These are phyloP conservation scores for Trichoderma koningii DNA, from an alignment of 2,329 filamentous ascomycete genomes.

Conservation along the genomic window DNA sequence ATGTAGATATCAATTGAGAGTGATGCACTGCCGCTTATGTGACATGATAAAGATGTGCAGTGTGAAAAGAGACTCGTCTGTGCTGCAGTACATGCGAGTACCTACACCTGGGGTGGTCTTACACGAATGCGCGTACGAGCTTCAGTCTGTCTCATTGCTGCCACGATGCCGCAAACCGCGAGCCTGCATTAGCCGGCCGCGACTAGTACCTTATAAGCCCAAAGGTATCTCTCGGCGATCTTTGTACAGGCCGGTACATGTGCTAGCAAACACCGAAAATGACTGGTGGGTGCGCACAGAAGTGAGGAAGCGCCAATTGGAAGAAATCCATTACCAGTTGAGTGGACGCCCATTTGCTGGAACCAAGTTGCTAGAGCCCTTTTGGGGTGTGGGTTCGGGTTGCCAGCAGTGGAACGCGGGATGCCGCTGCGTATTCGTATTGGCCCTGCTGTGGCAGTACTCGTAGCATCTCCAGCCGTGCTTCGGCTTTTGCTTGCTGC, in stretches of 20 bases:
- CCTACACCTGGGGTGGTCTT: background rate
- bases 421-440: slow-evolving; percentile 25
- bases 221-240: background rate
- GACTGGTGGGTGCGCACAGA: slow-evolving; percentile 31
- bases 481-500: no score
- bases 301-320: slow-evolving; percentile 41
- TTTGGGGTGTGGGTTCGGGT: background rate
- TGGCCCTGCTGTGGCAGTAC: background rate
- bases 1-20: no score
- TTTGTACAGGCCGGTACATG: slow-evolving; percentile 1
- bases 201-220: background rate
- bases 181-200: slow-evolving; percentile 18
- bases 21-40: no score
- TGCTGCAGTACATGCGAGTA: background rate
- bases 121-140: slow-evolving; percentile 7
- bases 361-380: background rate
- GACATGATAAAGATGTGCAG: no score
- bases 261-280: background rate
- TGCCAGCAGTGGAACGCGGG: background rate
- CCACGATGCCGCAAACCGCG: slow-evolving; percentile 5
- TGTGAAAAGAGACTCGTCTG: no score
- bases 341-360: background rate
- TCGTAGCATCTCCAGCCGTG: background rate
- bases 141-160: background rate
- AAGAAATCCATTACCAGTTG: slow-evolving; percentile 30